Percentiles rank a stretch among this genome's conserved stretches.
These are phyloP conservation scores for Letharia lupina DNA, from an alignment of 495 filamentous ascomycete species.

Conservation along the genomic window DNA sequence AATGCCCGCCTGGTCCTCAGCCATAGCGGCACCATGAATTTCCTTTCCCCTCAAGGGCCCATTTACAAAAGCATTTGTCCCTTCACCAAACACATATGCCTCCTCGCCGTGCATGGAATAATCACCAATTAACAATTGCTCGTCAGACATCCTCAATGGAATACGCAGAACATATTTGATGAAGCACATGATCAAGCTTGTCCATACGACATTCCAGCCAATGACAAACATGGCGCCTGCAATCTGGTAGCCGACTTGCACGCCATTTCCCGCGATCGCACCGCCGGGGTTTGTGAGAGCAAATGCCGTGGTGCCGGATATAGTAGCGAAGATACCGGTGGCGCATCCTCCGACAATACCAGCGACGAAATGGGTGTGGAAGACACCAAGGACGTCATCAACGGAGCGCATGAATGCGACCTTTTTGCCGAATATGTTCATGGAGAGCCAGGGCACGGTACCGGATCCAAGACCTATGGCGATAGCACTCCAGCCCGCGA, in stretches of 20 bases:
- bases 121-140: conserved; percentile 41
- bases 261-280: conserved; percentile 45
- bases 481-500: conserved; percentile 50
- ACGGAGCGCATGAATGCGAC: conserved; percentile 37
- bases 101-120: conserved; percentile 46
- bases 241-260: conserved; percentile 46
- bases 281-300: conserved; percentile 43
- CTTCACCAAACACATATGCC: conserved; percentile 35
- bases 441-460: conserved; percentile 44
- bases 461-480: conserved; percentile 43
- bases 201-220: conserved; percentile 49
- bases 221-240: conserved; percentile 49
- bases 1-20: conserved; percentile 10
- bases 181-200: conserved; percentile 42
- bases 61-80: neutral
- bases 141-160: conserved; percentile 41
- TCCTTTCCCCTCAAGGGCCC: conserved; percentile 9
- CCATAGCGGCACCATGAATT: conserved; percentile 12
- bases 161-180: conserved; percentile 48
- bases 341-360: conserved; percentile 45
- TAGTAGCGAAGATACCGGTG: conserved; percentile 46
- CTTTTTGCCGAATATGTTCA: conserved; percentile 45
- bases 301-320: conserved; percentile 42
- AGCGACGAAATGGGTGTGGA: conserved; percentile 48
- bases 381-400: conserved; percentile 45